These are phyloP conservation scores for Phytopythium boreale DNA, from an alignment of 352 stramenopile species.

Conservation along the genomic window DNA sequence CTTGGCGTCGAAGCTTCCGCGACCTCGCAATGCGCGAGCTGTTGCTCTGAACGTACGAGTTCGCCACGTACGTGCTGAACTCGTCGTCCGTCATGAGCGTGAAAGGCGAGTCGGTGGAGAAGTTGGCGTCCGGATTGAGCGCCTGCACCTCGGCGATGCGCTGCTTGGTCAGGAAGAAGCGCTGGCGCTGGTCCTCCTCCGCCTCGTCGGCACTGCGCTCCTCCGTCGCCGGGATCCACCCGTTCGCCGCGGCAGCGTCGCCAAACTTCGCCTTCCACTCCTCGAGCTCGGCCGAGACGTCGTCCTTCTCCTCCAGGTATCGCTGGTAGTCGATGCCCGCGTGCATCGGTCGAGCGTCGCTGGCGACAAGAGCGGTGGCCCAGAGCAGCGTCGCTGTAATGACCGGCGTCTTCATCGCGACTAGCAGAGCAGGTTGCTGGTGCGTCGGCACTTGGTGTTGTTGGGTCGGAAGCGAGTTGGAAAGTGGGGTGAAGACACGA, in stretches of 20 bases:
- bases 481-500: constrained; percentile 13
- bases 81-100: constrained; percentile 52
- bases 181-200: constrained; percentile 34
- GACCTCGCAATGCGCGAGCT: not conserved
- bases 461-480: constrained; percentile 17
- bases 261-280: constrained; percentile 34
- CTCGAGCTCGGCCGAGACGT: constrained; percentile 30
- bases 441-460: not conserved
- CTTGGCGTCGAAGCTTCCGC: constrained; percentile 10
- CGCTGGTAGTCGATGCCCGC: constrained; percentile 38
- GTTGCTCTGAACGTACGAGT: constrained; percentile 21
- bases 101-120: constrained; percentile 45
- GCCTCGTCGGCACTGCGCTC: constrained; percentile 32
- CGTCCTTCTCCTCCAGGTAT: constrained; percentile 41
- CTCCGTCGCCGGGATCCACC: constrained; percentile 33
- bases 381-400: constrained; percentile 9
- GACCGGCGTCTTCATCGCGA: not conserved
- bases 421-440: not conserved
- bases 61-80: constrained; percentile 39
- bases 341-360: constrained; percentile 35
- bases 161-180: constrained; percentile 47
- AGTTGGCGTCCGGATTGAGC: constrained; percentile 37
- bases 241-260: constrained; percentile 19
- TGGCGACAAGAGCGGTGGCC: not conserved
- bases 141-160: constrained; percentile 27